Evolutionary conservation across 2,329 filamentous ascomycete species (phyloP).

Genomic region (Botryosphaeria dothidea): DNA sequence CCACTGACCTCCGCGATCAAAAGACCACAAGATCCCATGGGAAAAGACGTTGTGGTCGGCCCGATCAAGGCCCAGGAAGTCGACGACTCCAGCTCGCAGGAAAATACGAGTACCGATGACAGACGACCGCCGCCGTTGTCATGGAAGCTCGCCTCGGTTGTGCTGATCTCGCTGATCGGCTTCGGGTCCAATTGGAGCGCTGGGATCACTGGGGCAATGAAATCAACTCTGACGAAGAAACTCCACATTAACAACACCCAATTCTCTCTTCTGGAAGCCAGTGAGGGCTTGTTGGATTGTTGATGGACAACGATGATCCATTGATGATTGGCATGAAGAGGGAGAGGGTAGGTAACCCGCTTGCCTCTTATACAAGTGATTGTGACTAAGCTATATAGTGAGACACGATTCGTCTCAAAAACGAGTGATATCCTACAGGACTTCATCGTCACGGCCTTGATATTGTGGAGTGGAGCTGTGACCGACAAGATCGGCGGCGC

Average conservation of each 20-base stretch:
- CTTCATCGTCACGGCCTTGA: constrained; percentile 61
- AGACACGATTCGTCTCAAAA: too few species aligned
- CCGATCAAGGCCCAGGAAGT: neutral
- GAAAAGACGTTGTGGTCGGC: neutral
- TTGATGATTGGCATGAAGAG: too few species aligned
- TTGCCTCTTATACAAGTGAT: too few species aligned
- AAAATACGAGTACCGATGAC: neutral
- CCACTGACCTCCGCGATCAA: too few species aligned
- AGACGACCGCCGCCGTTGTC: neutral
- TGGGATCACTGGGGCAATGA: constrained; percentile 62
- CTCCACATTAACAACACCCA: constrained; percentile 61
- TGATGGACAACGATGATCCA: too few species aligned
- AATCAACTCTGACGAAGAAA: constrained; percentile 63
- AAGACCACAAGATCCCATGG: neutral
- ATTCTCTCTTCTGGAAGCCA: constrained; percentile 60
- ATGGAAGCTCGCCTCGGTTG: constrained; percentile 38
- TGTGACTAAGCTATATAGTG: too few species aligned
- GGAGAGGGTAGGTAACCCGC: too few species aligned
- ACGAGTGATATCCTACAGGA: too few species aligned
- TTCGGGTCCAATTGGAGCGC: constrained; percentile 62
- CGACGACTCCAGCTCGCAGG: neutral
- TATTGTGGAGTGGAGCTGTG: constrained; percentile 57
- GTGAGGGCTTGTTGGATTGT: too few species aligned
- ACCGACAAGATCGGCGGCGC: constrained; percentile 62
- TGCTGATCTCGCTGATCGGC: constrained; percentile 56